Evolutionary conservation across 1,139 yeast genomes (phyloP).

Genomic region (Scheffersomyces cryptocercus): DNA sequence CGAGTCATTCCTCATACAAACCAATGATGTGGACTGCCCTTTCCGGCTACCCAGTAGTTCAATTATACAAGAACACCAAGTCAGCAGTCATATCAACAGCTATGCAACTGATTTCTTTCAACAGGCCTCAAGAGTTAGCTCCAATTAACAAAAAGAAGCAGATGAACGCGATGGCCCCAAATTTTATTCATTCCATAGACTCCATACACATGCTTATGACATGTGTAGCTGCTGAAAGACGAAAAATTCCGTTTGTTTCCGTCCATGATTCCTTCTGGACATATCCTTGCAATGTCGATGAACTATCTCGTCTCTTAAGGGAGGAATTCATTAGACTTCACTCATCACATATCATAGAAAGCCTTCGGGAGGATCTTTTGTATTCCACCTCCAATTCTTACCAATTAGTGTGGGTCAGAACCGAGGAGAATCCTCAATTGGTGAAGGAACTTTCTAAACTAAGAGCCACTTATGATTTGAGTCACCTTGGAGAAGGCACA

Average conservation of each 20-base stretch:
- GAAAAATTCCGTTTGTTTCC: conserved; percentile 32
- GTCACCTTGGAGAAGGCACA: background rate
- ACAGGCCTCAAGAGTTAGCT: conserved; percentile 16
- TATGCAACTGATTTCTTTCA: conserved; percentile 27
- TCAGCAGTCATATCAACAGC: conserved; percentile 19
- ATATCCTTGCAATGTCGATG: conserved; percentile 32
- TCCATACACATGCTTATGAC: conserved; percentile 44
- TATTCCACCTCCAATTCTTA: conserved; percentile 23
- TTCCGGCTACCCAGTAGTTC: conserved; percentile 46
- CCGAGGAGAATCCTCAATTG: conserved; percentile 19
- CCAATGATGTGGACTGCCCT: conserved; percentile 49
- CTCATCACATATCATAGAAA: conserved; percentile 25
- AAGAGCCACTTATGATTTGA: conserved; percentile 12
- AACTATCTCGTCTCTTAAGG: conserved; percentile 27
- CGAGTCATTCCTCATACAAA: conserved; percentile 16
- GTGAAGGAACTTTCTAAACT: conserved; percentile 10
- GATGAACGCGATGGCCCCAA: conserved; percentile 44
- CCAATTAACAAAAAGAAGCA: conserved; percentile 35
- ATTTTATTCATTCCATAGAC: conserved; percentile 47
- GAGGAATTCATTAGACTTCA: conserved; percentile 39
- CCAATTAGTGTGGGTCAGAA: conserved; percentile 38
- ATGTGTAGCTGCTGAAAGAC: conserved; percentile 21
- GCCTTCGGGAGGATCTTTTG: conserved; percentile 27
- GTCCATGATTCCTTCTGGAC: conserved; percentile 53
- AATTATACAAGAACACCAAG: conserved; percentile 29